Conservation (phyloP, 257 asterid genomes). For the Paulownia fortunei region DNA sequence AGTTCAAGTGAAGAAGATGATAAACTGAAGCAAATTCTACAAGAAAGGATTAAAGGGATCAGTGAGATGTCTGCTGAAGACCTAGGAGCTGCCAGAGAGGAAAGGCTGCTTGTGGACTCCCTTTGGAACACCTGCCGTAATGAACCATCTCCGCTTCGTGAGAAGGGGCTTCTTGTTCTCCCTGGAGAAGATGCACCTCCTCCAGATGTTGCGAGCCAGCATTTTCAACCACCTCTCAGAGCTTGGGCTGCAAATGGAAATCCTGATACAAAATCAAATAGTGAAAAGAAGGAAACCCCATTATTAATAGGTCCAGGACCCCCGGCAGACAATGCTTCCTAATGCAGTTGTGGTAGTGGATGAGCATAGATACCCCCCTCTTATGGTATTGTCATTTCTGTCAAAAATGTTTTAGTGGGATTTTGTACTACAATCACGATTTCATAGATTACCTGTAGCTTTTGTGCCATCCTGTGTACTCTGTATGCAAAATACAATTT, state of each 20-base stretch:
- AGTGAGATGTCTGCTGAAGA: slow-evolving; percentile 73
- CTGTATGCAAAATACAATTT: too few species aligned
- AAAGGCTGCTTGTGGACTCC: slow-evolving; percentile 78
- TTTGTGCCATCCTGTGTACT: too few species aligned
- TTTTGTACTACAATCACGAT: too few species aligned
- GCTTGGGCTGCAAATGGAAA: slow-evolving; percentile 87
- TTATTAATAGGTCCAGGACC: slow-evolving; percentile 64
- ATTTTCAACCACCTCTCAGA: slow-evolving; percentile 79
- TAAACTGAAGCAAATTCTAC: slow-evolving; percentile 68
- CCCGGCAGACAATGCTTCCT: slow-evolving; percentile 9
- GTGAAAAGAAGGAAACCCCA: slow-evolving; percentile 58
- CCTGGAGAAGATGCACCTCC: slow-evolving; percentile 88
- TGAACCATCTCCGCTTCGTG: slow-evolving; percentile 80
- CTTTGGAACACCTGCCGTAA: slow-evolving; percentile 69
- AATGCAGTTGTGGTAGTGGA: too few species aligned
- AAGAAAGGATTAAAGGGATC: slow-evolving; percentile 66
- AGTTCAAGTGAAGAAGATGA: slow-evolving; percentile 49
- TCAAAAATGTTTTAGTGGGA: too few species aligned
- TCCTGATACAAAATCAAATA: slow-evolving; percentile 36
- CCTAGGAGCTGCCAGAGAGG: slow-evolving; percentile 80
- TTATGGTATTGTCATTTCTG: too few species aligned
- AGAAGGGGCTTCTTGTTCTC: slow-evolving; percentile 70
- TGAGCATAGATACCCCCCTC: too few species aligned
- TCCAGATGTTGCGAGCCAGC: slow-evolving; percentile 85
- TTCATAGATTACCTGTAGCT: too few species aligned